Base-by-base conservation (phyloP, 2,329 filamentous ascomycete species). In the Xylariaceae sp. region DNA sequence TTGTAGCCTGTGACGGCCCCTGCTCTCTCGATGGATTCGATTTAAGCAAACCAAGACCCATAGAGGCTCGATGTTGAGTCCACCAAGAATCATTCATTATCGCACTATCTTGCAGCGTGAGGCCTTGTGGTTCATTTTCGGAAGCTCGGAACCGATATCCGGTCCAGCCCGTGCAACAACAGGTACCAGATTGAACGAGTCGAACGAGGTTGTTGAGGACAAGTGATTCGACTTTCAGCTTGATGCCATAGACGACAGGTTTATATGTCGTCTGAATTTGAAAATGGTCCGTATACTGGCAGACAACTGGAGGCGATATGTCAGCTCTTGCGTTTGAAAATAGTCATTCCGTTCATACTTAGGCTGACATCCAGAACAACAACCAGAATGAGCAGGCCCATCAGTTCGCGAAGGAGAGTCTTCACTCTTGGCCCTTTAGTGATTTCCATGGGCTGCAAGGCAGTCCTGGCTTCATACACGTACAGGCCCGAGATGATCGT, bases 141-240 rank as follows among this genome's bases (percentile, higher is more conserved):
- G 22, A 30, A 9, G 15, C 37, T 35, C 17, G 17, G 11, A 19
- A 9, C 15, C 16, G n/a, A 26, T 33, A 7, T 3, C 8, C 22
- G 11, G 18, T 7, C 11, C 24, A 37, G n/a, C 37, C 26, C 26
- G 37, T 39, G 34, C 43, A 46, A 18, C 13, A 39, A 15, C 38
- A 44, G 8, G 44, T 38, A 8, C 26, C 19, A 1, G 40, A 35
- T 19, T 43, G 40, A 17, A 52, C 41, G 12, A 53, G 32, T 9
- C 31, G 19, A 19, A 52, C 43, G 28, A 69, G 60, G 11, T 61
- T 62, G 19, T 75, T 64, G 9, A 81, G 61, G 31, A 81, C 70
- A 13, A 73, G 70, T 46, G 73, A 71, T 56, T 81, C 78, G n/a
- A 78, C 65, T 45, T 76, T 75, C 31, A 76, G 62, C 49, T 72